Base-by-base conservation (phyloP, 345 rosid genomes). In the Aquilaria sinensis region DNA sequence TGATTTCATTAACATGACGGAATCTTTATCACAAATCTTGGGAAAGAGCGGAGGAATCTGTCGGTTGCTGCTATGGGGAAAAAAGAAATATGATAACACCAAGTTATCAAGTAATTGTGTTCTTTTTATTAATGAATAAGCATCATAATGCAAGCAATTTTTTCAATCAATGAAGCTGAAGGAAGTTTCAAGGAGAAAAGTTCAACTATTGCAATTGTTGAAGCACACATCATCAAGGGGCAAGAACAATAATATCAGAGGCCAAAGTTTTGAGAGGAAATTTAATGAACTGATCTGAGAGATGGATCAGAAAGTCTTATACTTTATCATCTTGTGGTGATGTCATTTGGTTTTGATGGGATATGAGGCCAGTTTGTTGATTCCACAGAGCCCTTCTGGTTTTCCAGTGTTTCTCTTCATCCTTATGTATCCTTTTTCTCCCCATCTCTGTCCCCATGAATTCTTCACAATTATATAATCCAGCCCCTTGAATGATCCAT, bases 361-460 rank as follows among this genome's bases (percentile, higher is more conserved):
- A 67, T 82, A 87, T 13, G 98, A 92, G 57, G 88, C 85, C 93
- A 92, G 87, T 72, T 84, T 85, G 83, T 92, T 84, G 73, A 89
- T 83, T 9, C 96, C 96, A 67, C 96, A 87, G 0, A 83, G 66
- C 2, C 98, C 98, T 60, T 85, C 83, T 4, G 83, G 75, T 68
- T 85, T 89, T 7, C 92, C 93, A 5, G 88, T 80, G 74, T 83
- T 89, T 66, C 93, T 81, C 85, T 78, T 82, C 91, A 89, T 73
- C 66, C 92, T 75, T 31, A 84, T 85, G 73, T 69, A 89, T 11
- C 98, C 96, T 55, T 80, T 83, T 70, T 83, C 95, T 61, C 96
- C 98, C 96, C 96, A 85, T 43, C 70, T 80, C 6, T 78, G 43
- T 51, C 96, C 98, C 98, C 96, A 92, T 0, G 96, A 92, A 51